Base-by-base conservation (phyloP, 2,329 filamentous ascomycete species). In the Rhinocladiella similis region DNA sequence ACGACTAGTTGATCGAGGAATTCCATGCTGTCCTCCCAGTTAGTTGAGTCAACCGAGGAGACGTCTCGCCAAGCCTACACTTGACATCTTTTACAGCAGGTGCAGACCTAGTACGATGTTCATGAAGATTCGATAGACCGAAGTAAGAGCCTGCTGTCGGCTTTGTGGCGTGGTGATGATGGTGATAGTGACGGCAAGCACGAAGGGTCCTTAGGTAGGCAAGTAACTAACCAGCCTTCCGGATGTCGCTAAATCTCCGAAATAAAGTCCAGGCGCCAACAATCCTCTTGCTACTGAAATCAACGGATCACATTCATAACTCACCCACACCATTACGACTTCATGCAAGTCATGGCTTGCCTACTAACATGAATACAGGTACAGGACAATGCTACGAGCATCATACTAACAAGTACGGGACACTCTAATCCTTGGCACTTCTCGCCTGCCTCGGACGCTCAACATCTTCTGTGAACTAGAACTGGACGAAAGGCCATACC, bases 1-100 rank as follows among this genome's bases (percentile, higher is more conserved):
- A 53, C 75, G 77, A 66, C 80, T 78, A 60, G 81, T 79, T 59
- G 83, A 80, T 69, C 91, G 89, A 68, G 89, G 83, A 72, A 95
- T 82, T 70, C 90, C 91, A 82, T 97, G 92, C 91, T 96, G 22
- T 14, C 13, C 33, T 22, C 52, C 4, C n/a, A 19, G 42, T 58
- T 47, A 50, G 38, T 25, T 4, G 9, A 22, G 14, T 20, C 18
- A 2, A 6, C 12, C 16, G 14, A 14, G 20, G 7, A 20, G 13
- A 25, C 6, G 10, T n/a, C 27, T 14, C 36, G 25, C 14, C 13
- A 7, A 10, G 9, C 27, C n/a, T 27, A 47, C 19, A 13, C 42
- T 33, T 18, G 42, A 39, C 35, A 39, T 50, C 16, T 22, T 22
- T 33, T 9, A 33, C 10, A 12, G 29, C 29, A 33, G 29, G 6